Percentiles rank a stretch among this genome's conserved stretches.
Conservation (phyloP, 129 eudicot species). For the Chrysanthemum makinoi region DNA sequence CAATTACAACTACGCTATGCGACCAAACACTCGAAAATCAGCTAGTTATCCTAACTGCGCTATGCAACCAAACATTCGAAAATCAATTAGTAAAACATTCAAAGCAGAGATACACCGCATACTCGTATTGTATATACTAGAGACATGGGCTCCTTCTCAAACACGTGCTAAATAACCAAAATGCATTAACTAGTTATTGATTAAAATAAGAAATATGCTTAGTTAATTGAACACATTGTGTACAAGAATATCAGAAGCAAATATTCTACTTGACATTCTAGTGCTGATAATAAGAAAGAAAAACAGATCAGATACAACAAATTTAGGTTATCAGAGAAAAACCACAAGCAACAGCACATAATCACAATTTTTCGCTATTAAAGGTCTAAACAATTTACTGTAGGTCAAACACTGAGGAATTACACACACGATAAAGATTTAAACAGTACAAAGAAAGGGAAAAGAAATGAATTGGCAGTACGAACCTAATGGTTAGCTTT, state of each 20-base stretch:
- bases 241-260: not conserved
- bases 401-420: not conserved
- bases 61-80: too few species aligned
- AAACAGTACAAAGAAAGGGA: not conserved
- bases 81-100: too few species aligned
- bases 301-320: not conserved
- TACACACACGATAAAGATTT: not conserved
- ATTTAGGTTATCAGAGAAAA: not conserved
- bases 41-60: too few species aligned
- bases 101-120: not conserved
- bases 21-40: too few species aligned
- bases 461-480: not conserved
- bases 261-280: constrained; percentile 15
- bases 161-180: not conserved
- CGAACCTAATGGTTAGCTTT: too few species aligned
- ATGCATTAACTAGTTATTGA: not conserved
- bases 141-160: not conserved
- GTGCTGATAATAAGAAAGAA: not conserved
- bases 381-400: not conserved
- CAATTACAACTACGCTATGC: too few species aligned
- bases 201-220: too few species aligned
- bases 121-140: not conserved
- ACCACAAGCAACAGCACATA: not conserved
- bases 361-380: not conserved
- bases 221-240: not conserved